Evolutionary conservation across 1,284 basidiomycete species (phyloP).

Genomic region (Fereydounia khargensis): DNA sequence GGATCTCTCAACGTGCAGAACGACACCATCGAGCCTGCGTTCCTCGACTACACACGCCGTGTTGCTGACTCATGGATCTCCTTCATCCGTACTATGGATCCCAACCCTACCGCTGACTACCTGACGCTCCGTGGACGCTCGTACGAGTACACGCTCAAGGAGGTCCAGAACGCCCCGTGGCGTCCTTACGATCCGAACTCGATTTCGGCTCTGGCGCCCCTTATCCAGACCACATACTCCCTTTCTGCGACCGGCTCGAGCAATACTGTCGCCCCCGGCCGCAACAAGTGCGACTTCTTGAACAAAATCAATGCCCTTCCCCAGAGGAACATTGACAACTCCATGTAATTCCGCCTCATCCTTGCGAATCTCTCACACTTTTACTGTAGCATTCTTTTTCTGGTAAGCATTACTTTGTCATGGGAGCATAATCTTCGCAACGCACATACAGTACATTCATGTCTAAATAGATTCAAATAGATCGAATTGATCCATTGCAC

Average conservation of each 20-base stretch:
- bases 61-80: conserved; percentile 17
- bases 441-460: too few species aligned
- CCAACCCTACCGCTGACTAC: conserved; percentile 9
- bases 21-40: conserved; percentile 6
- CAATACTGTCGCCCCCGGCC: conserved; percentile 6
- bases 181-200: conserved; percentile 4
- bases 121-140: conserved; percentile 14
- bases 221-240: conserved; percentile 11
- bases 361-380: too few species aligned
- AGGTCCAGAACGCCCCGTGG: conserved; percentile 12
- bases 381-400: too few species aligned
- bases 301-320: conserved; percentile 5
- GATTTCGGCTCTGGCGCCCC: neutral
- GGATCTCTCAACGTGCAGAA: conserved; percentile 12
- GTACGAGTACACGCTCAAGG: conserved; percentile 18
- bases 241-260: conserved; percentile 9
- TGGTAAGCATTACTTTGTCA: too few species aligned
- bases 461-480: too few species aligned
- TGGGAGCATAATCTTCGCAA: too few species aligned
- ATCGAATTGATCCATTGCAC: too few species aligned
- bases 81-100: conserved; percentile 7
- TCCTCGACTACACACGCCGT: conserved; percentile 16
- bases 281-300: conserved; percentile 19
- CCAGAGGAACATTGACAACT: conserved; percentile 16
- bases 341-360: too few species aligned